These are phyloP conservation scores for Cercospora zeina DNA, from an alignment of 2,329 filamentous ascomycete species.

Conservation along the genomic window DNA sequence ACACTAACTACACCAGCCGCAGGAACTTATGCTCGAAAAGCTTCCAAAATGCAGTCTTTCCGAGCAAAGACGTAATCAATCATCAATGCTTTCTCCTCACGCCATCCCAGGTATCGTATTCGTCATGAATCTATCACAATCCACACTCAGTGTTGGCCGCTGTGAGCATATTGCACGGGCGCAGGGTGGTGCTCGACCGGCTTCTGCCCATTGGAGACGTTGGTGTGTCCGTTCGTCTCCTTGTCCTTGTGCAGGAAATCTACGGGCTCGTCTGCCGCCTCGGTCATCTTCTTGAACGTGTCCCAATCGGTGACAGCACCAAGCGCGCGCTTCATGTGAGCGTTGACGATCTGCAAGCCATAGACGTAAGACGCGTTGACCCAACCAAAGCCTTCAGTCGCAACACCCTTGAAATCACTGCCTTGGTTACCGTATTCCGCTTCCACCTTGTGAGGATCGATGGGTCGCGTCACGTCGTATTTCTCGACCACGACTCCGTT, in stretches of 20 bases:
- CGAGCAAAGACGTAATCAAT: constrained; percentile 1
- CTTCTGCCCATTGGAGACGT: constrained; percentile 5
- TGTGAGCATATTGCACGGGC: constrained; percentile 25
- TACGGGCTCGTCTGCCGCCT: constrained; percentile 26
- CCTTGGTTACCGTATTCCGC: constrained; percentile 98
- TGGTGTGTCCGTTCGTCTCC: background rate
- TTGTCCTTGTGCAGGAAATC: constrained; percentile 17
- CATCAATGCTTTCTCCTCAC: background rate
- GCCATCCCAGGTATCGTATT: background rate
- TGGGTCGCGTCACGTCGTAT: constrained; percentile 89
- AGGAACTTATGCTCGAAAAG: background rate
- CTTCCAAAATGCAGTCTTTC: background rate
- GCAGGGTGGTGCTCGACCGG: constrained; percentile 23
- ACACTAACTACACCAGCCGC: background rate
- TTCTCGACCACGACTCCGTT: constrained; percentile 98
- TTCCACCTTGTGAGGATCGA: constrained; percentile 90
- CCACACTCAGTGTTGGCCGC: background rate
- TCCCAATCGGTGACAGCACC: constrained; percentile 86
- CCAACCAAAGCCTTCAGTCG: constrained; percentile 97
- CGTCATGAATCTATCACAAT: background rate
- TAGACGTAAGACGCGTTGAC: constrained; percentile 98
- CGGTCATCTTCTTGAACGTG: constrained; percentile 66
- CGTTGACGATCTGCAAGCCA: constrained; percentile 82
- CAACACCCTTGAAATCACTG: constrained; percentile 89
- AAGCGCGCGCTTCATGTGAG: constrained; percentile 84